phyloP scores from a whole-genome alignment of 148 eudicot genomes.

The Vaccinium macrocarpon region DNA sequence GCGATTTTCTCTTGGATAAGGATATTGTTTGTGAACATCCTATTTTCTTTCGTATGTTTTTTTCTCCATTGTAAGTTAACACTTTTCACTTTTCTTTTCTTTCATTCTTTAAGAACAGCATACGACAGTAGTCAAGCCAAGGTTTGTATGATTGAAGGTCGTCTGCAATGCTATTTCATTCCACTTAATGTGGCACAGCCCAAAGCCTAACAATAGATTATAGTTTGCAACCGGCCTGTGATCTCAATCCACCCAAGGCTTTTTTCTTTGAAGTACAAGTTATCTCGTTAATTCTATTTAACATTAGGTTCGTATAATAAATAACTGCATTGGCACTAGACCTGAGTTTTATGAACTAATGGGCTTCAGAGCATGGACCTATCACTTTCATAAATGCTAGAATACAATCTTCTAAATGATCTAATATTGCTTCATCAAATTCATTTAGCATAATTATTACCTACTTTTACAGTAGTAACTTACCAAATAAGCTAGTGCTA shows the following conservation, averaged over 20 bases:
- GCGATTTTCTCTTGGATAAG: neutral
- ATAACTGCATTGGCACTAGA: no score
- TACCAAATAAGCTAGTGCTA: neutral
- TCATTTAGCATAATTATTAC: no score
- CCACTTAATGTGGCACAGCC: neutral
- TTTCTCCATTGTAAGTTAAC: neutral
- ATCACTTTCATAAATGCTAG: no score
- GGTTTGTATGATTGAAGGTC: neutral
- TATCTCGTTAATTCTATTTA: no score
- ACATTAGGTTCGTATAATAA: no score
- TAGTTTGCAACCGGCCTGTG: neutral
- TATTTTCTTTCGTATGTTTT: neutral
- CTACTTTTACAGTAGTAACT: no score
- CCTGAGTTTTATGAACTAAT: no score
- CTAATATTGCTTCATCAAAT: no score
- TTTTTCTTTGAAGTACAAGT: no score
- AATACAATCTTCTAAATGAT: no score
- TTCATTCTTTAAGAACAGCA: neutral
- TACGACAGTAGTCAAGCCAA: neutral
- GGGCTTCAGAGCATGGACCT: no score
- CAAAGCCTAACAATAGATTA: neutral
- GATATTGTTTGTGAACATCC: neutral
- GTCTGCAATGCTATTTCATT: neutral
- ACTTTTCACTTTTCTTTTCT: neutral
- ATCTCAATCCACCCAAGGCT: no score